phyloP scores from a whole-genome alignment of 1,139 yeast species.

The Komagataea norvegica region DNA sequence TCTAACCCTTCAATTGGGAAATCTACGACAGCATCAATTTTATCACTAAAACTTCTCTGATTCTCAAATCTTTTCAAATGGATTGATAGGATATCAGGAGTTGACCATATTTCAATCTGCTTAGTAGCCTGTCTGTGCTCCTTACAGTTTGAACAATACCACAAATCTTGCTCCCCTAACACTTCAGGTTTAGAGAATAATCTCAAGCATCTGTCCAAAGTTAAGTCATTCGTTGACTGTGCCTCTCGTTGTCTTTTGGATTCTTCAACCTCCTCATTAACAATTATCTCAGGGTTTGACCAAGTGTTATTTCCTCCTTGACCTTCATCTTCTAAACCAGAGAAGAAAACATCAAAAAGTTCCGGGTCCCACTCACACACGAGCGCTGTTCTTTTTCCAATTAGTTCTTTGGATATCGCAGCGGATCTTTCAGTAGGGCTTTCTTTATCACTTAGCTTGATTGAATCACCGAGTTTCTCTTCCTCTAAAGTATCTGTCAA shows the following conservation, averaged over 20 bases:
- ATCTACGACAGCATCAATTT: constrained; percentile 77
- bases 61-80: constrained; percentile 90
- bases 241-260: constrained; percentile 37
- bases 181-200: constrained; percentile 80
- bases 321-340: constrained; percentile 35
- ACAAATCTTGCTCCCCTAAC: constrained; percentile 81
- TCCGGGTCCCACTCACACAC: constrained; percentile 69
- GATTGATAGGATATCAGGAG: constrained; percentile 84
- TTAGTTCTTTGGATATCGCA: neutral
- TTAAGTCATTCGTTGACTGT: constrained; percentile 46
- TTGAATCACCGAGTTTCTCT: constrained; percentile 8
- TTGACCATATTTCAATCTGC: constrained; percentile 84
- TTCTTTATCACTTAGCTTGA: neutral
- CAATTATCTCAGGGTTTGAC: constrained; percentile 45
- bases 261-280: constrained; percentile 50
- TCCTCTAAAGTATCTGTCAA: constrained; percentile 10
- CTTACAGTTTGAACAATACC: constrained; percentile 91
- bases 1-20: constrained; percentile 87
- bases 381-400: constrained; percentile 41
- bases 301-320: constrained; percentile 45
- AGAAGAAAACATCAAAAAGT: constrained; percentile 47
- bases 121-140: constrained; percentile 90
- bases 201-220: constrained; percentile 70
- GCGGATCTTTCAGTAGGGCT: constrained; percentile 6
- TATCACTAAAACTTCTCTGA: constrained; percentile 81